Percentiles rank a stretch among this genome's conserved stretches.
phyloP scores from a whole-genome alignment of 1,284 basidiomycete genomes.

The Trichosporon sp. region DNA sequence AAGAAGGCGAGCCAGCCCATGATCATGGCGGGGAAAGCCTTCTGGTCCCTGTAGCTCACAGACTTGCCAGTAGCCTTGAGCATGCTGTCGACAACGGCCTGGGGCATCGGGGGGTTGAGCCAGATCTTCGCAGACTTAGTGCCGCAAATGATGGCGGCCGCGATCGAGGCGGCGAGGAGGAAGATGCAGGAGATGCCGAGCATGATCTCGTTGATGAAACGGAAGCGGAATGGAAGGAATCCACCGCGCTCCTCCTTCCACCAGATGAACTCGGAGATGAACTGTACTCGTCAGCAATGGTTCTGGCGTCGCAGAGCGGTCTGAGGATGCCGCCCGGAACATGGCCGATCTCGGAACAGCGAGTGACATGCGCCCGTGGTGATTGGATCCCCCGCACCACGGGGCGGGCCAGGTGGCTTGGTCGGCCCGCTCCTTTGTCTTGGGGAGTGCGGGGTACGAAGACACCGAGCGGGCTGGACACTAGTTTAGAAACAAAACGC shows the following conservation, averaged over 20 bases:
- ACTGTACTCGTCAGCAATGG: conserved; percentile 20
- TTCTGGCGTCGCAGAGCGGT: not conserved
- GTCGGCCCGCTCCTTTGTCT: not conserved
- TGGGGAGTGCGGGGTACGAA: conserved; percentile 11
- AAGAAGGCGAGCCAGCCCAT: conserved; percentile 28
- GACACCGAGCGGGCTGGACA: not conserved
- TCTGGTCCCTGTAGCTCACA: conserved; percentile 24
- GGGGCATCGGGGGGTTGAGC: conserved; percentile 10
- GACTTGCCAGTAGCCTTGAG: conserved; percentile 23
- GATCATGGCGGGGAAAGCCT: conserved; percentile 25
- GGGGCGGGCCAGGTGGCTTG: not conserved
- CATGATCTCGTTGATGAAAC: conserved; percentile 29
- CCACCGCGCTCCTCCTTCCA: conserved; percentile 28
- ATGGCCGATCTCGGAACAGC: not conserved
- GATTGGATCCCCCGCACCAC: not conserved
- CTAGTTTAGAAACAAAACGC: not conserved
- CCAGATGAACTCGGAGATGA: conserved; percentile 28
- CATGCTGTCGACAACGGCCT: conserved; percentile 1
- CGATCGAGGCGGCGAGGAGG: conserved; percentile 27
- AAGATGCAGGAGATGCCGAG: conserved; percentile 24
- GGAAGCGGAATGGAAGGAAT: conserved; percentile 16
- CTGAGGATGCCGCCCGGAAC: not conserved
- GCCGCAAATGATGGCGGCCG: conserved; percentile 5
- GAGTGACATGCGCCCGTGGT: not conserved
- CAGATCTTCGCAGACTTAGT: conserved; percentile 1